Evolutionary conservation across 1,284 basidiomycete species (phyloP), one percentile per base, ranked within the genome.

Genomic region (Ganoderma leucocontextum): DNA sequence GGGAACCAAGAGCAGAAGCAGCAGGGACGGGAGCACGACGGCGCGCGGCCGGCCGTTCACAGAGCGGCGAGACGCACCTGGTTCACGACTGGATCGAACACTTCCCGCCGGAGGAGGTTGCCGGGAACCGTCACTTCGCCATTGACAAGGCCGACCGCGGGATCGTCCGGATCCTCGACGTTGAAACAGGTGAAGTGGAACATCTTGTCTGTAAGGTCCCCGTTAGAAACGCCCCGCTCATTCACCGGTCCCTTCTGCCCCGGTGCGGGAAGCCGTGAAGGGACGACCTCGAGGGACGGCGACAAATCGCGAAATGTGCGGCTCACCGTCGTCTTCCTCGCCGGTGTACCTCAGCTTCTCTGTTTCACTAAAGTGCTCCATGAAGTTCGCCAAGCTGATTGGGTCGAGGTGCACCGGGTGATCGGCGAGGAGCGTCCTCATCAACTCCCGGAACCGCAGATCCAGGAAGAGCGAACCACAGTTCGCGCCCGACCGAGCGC

Each of bases 151-250:
- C 94, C 93, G 22, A 92, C 89, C 25, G 84, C 83, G 0, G 89
- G 85, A 77, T 95, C 93, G 74, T 93, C 86, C 9, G 89, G 88
- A 76, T 93, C 91, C 71, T 92, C 88, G 13, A 90, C 87, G 72
- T 93, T 93, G 82, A 93, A 93, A 78, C 91, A 93, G 52, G 88
- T 93, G 78, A 95, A 95, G 76, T 93, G 89, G 82, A 95, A 95
- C 82, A 88, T 89, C 60, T 87, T 91, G 62, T 89, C 92, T 94
- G 78, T 29, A 58, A 52, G 19, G 13, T 33, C 55, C 69, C 63
- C n/a, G 68, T 64, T 39, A 70, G 72, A 53, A 68, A n/a, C 29
- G 49, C 49, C 35, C 60, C 62, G 49, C 59, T 61, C 13, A 63
- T 35, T 19, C 38, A 35, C 60, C 61, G 49, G 15, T 52, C 35